Conservation (phyloP, 257 asterid species). For the Przewalskia tangutica region DNA sequence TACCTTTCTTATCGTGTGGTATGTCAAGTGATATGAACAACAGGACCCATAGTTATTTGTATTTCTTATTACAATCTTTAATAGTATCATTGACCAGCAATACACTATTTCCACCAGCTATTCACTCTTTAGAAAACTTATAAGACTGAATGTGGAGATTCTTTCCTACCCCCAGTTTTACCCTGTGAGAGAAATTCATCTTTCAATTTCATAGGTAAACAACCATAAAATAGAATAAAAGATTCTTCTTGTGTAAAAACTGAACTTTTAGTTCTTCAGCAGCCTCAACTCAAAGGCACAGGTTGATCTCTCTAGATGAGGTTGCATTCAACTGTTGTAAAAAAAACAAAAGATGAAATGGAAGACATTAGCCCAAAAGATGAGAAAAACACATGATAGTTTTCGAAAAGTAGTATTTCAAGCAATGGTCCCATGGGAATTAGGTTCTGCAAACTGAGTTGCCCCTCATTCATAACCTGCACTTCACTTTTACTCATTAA, state of each 20-base stretch:
- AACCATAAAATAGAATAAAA: not conserved
- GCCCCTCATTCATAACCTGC: not conserved
- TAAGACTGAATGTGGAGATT: not conserved
- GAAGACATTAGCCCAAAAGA: not conserved
- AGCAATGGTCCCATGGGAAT: not conserved
- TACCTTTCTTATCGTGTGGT: conserved; percentile 93
- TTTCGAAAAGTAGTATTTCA: not conserved
- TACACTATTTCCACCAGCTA: not conserved
- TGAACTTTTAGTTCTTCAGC: not conserved
- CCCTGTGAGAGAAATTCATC: not conserved
- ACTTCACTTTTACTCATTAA: not conserved
- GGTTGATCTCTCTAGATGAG: not conserved
- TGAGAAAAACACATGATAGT: not conserved
- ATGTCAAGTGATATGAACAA: not conserved
- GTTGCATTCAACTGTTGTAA: not conserved
- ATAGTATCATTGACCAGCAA: not conserved
- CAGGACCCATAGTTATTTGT: not conserved
- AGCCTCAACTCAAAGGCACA: not conserved
- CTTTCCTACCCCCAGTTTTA: not conserved
- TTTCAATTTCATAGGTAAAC: not conserved
- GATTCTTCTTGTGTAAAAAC: not conserved
- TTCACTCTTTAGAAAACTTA: not conserved
- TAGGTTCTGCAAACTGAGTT: no score
- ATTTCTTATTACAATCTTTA: not conserved
- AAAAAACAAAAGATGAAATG: not conserved